Evolutionary conservation across 768 basidiomycete genomes (phyloP).

Genomic region (Tulasnella sp.): DNA sequence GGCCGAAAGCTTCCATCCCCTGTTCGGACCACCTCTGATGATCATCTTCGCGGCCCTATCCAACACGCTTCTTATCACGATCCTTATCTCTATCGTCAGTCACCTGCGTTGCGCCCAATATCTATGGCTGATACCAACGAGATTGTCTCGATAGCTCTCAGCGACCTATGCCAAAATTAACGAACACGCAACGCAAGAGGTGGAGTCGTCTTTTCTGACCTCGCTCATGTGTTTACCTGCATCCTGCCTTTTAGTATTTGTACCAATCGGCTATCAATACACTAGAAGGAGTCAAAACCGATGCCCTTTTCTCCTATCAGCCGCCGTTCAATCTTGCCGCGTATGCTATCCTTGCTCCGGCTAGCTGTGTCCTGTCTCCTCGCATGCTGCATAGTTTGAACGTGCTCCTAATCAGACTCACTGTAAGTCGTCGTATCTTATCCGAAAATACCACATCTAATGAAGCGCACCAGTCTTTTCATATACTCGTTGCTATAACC

Average conservation of each 20-base stretch:
- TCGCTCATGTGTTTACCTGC: background rate
- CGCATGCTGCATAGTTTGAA: constrained; percentile 72
- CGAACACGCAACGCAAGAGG: constrained; percentile 53
- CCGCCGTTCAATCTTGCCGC: constrained; percentile 83
- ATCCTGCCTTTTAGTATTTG: constrained; percentile 47
- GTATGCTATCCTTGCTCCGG: constrained; percentile 66
- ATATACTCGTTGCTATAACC: constrained; percentile 62
- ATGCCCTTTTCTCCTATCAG: constrained; percentile 84
- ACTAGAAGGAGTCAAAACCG: constrained; percentile 83
- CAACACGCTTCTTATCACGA: constrained; percentile 69
- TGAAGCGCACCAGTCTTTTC: constrained; percentile 45
- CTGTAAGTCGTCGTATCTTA: constrained; percentile 33
- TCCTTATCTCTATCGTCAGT: constrained; percentile 64
- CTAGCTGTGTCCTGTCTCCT: constrained; percentile 62
- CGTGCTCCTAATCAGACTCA: constrained; percentile 74
- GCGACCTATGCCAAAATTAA: constrained; percentile 10
- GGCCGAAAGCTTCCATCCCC: constrained; percentile 35
- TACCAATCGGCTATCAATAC: constrained; percentile 82
- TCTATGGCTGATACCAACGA: too few relatives aligned
- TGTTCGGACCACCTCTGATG: constrained; percentile 28
- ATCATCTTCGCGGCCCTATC: constrained; percentile 58
- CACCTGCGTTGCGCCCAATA: too few relatives aligned
- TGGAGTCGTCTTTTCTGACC: constrained; percentile 19
- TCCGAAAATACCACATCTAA: constrained; percentile 1
- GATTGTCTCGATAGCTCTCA: background rate